phyloP scores from a whole-genome alignment of 495 filamentous ascomycete species.

The Xylaria venustula region DNA sequence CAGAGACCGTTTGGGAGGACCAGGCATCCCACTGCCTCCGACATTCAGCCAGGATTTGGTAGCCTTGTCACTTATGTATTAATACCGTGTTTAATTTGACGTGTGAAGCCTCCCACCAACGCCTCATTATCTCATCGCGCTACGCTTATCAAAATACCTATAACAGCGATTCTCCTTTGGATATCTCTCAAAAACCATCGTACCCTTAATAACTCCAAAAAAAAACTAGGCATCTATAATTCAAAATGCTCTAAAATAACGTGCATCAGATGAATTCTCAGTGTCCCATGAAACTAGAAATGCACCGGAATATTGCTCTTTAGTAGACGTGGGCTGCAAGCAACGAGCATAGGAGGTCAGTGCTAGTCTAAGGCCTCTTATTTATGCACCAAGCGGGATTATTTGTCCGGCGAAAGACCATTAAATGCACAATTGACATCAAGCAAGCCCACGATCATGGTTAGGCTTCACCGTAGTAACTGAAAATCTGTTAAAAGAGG shows the following conservation, averaged over 20 bases:
- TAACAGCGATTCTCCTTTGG: background rate
- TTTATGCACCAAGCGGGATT: background rate
- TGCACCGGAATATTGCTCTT: background rate
- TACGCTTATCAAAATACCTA: background rate
- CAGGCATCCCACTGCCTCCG: background rate
- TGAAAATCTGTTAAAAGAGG: conserved; percentile 12
- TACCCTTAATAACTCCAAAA: background rate
- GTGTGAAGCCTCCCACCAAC: conserved; percentile 1
- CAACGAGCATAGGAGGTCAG: background rate
- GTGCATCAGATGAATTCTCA: background rate
- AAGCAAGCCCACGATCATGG: conserved; percentile 4
- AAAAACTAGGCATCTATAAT: conserved; percentile 3
- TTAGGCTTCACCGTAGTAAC: conserved; percentile 38
- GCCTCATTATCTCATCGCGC: conserved; percentile 12
- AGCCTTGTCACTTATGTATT: background rate
- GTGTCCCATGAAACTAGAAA: background rate
- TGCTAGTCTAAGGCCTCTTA: background rate
- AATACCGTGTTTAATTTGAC: background rate
- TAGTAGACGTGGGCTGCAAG: background rate
- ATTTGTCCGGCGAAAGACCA: background rate
- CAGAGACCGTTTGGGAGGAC: background rate
- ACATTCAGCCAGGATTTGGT: background rate
- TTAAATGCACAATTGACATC: background rate
- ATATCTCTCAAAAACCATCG: background rate
- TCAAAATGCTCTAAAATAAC: background rate